A percentile compares a stretch with the other conserved stretches of the same genome.
Evolutionary conservation across 2,329 filamentous ascomycete genomes (phyloP).

Genomic region (Aspergillus neotritici): DNA sequence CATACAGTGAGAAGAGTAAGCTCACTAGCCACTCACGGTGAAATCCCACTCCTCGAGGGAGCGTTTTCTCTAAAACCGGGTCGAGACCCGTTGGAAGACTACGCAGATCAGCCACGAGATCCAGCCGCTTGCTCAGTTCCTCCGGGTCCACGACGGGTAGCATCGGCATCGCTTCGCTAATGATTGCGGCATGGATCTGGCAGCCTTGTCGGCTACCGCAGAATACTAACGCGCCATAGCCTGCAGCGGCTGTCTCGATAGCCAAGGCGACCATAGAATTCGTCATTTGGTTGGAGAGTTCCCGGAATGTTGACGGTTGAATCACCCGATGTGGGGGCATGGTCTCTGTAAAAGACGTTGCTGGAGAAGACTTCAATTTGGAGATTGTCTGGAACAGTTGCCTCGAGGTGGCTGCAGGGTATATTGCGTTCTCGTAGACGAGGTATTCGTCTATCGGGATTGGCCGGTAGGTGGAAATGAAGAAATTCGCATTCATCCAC

Average conservation of each 20-base stretch:
- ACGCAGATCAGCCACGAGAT: conserved; percentile 61
- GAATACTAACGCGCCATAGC: conserved; percentile 68
- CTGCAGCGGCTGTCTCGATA: conserved; percentile 61
- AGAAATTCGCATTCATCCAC: conserved; percentile 67
- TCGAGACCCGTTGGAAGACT: conserved; percentile 64
- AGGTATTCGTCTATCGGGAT: conserved; percentile 71
- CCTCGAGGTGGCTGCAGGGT: conserved; percentile 55
- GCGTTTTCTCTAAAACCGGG: conserved; percentile 57
- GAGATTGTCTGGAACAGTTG: conserved; percentile 54
- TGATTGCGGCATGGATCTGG: conserved; percentile 62
- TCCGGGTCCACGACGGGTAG: conserved; percentile 42
- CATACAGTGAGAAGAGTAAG: neutral
- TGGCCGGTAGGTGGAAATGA: conserved; percentile 66
- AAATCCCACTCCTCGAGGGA: conserved; percentile 65
- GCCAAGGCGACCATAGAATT: conserved; percentile 68
- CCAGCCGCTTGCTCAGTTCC: conserved; percentile 54
- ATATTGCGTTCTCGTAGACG: conserved; percentile 64
- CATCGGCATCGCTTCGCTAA: conserved; percentile 60
- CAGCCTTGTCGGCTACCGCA: conserved; percentile 63
- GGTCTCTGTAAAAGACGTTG: conserved; percentile 26
- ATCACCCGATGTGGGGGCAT: conserved; percentile 44
- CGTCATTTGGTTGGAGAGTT: conserved; percentile 59
- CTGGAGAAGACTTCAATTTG: conserved; percentile 39
- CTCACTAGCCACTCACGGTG: conserved; percentile 53
- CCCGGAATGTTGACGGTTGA: conserved; percentile 52